Conservation (phyloP, 192 early-diverging fungal species). For the Podila clonocystis region DNA sequence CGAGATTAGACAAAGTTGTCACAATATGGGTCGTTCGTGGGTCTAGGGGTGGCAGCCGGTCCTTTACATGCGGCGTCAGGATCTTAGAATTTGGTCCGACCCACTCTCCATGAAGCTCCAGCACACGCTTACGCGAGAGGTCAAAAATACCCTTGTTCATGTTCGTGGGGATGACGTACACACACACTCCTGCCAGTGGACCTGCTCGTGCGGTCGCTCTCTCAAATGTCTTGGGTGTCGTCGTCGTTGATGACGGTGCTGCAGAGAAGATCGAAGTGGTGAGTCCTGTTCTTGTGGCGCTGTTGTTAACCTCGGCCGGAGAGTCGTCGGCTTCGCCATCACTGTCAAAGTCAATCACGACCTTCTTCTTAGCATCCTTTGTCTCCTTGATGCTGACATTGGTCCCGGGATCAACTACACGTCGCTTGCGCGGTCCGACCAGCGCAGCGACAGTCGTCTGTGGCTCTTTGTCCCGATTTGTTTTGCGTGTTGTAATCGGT, state of each 20-base stretch:
- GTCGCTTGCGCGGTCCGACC: conserved; percentile 18
- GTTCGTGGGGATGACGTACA: conserved; percentile 27
- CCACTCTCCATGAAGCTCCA: conserved; percentile 20
- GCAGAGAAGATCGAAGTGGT: not conserved
- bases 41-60: conserved; percentile 9
- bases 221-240: not conserved
- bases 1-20: conserved; percentile 14
- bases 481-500: not conserved
- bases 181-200: conserved; percentile 2
- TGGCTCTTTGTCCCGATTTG: conserved; percentile 16
- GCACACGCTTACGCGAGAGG: conserved; percentile 14
- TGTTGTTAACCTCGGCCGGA: not conserved
- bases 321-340: not conserved
- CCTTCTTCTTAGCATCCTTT: not conserved
- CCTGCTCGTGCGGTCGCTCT: not conserved
- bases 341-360: not conserved
- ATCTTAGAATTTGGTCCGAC: conserved; percentile 26
- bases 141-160: conserved; percentile 25
- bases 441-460: conserved; percentile 3
- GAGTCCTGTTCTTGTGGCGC: not conserved
- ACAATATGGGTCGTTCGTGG: conserved; percentile 42
- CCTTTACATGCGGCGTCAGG: conserved; percentile 6
- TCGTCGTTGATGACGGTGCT: not conserved
- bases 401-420: too few relatives aligned
- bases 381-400: not conserved